Evolutionary conservation across 1,284 basidiomycete species (phyloP).

Genomic region (Vanrija pseudolonga): DNA sequence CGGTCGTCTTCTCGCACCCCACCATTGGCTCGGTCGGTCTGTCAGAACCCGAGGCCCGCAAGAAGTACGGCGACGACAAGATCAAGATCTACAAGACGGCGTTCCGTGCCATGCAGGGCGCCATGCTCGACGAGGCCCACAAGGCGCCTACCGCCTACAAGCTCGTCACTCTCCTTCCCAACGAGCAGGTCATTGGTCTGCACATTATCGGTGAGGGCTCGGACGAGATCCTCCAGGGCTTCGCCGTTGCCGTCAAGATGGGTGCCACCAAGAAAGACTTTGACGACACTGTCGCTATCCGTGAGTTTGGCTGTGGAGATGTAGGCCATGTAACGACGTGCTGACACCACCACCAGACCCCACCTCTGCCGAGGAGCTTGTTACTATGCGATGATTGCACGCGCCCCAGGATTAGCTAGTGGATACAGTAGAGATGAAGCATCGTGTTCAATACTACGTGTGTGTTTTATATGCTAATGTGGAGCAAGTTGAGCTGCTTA

Average conservation of each 20-base stretch:
- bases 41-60: slow-evolving; percentile 81
- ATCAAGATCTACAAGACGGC: slow-evolving; percentile 79
- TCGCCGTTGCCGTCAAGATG: slow-evolving; percentile 94
- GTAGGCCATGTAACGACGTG: background rate
- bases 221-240: slow-evolving; percentile 4
- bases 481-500: slow-evolving; percentile 4
- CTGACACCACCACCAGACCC: slow-evolving; percentile 34
- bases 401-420: no score
- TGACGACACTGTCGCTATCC: slow-evolving; percentile 87
- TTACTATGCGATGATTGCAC: slow-evolving; percentile 37
- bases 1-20: slow-evolving; percentile 95
- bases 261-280: slow-evolving; percentile 79
- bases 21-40: slow-evolving; percentile 88
- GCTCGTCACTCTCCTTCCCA: slow-evolving; percentile 75
- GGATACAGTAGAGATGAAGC: no score
- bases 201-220: slow-evolving; percentile 82
- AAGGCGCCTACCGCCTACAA: slow-evolving; percentile 94
- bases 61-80: slow-evolving; percentile 77
- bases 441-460: no score
- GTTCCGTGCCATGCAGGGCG: slow-evolving; percentile 82
- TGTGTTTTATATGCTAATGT: no score
- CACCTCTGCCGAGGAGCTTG: slow-evolving; percentile 48
- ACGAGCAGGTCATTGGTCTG: slow-evolving; percentile 90
- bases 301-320: slow-evolving; percentile 27
- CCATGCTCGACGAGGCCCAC: slow-evolving; percentile 75